phyloP scores from a whole-genome alignment of 2,329 filamentous ascomycete species.

The Xylaria sp. region DNA sequence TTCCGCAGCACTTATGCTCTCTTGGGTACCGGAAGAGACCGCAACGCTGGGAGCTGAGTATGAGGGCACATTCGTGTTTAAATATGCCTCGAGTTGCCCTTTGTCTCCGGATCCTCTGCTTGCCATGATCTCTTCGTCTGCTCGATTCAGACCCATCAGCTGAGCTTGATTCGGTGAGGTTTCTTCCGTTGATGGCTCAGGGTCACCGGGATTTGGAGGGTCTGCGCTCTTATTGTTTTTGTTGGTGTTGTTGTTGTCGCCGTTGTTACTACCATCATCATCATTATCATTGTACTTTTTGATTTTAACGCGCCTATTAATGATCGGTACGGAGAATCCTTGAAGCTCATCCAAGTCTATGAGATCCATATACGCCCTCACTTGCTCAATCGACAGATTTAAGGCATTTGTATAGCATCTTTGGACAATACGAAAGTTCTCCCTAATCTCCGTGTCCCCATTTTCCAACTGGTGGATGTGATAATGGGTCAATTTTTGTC shows the following conservation, averaged over 20 bases:
- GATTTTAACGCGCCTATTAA: background rate
- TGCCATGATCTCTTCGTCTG: background rate
- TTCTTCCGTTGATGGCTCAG: background rate
- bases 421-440: background rate
- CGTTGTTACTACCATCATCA: background rate
- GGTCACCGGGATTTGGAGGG: too few relatives aligned
- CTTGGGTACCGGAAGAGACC: background rate
- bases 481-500: conserved; percentile 3
- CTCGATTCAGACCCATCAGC: background rate
- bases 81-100: background rate
- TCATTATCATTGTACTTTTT: background rate
- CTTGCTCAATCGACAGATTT: background rate
- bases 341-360: conserved; percentile 6
- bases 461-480: background rate
- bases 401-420: background rate
- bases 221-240: too few relatives aligned
- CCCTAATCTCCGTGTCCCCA: background rate
- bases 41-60: background rate
- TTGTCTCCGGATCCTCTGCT: background rate
- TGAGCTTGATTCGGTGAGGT: too few relatives aligned
- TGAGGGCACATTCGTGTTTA: background rate
- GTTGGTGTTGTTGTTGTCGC: background rate
- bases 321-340: conserved; percentile 11
- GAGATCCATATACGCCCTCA: background rate
- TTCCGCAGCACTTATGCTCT: background rate